These are phyloP conservation scores for Artemisia argyi DNA, from an alignment of 129 eudicot species.

Conservation along the genomic window DNA sequence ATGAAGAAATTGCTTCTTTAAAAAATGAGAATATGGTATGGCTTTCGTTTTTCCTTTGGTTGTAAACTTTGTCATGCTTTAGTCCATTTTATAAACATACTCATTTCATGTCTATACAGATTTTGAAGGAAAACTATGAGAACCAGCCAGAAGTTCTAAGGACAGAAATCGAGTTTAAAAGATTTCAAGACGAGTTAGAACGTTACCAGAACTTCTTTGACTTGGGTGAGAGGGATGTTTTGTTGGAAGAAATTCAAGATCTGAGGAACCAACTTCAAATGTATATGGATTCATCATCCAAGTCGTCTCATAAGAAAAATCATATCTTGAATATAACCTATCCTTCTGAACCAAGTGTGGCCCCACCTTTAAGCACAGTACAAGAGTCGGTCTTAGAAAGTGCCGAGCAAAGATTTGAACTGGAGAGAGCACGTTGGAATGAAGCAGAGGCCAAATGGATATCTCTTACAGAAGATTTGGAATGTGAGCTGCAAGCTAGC, in stretches of 20 bases:
- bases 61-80: background rate
- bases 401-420: constrained; percentile 39
- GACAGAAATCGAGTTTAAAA: constrained; percentile 66
- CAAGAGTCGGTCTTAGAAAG: constrained; percentile 28
- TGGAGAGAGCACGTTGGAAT: constrained; percentile 39
- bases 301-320: constrained; percentile 32
- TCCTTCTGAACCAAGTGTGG: constrained; percentile 54
- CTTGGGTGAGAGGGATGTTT: constrained; percentile 86
- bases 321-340: constrained; percentile 52
- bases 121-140: constrained; percentile 78
- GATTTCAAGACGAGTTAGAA: constrained; percentile 83
- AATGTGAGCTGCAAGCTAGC: constrained; percentile 58
- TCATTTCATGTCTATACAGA: constrained; percentile 31
- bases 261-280: constrained; percentile 70
- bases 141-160: constrained; percentile 79
- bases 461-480: constrained; percentile 66
- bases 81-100: background rate
- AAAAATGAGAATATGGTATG: constrained; percentile 77
- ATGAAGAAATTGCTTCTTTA: constrained; percentile 65
- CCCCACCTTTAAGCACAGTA: constrained; percentile 42
- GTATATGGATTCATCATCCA: constrained; percentile 59
- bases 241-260: constrained; percentile 89
- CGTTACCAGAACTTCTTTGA: constrained; percentile 79
- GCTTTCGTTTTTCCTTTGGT: background rate
- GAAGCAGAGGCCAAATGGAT: constrained; percentile 86